phyloP scores from a whole-genome alignment of 441 rosid genomes.

The Capsella rubella region DNA sequence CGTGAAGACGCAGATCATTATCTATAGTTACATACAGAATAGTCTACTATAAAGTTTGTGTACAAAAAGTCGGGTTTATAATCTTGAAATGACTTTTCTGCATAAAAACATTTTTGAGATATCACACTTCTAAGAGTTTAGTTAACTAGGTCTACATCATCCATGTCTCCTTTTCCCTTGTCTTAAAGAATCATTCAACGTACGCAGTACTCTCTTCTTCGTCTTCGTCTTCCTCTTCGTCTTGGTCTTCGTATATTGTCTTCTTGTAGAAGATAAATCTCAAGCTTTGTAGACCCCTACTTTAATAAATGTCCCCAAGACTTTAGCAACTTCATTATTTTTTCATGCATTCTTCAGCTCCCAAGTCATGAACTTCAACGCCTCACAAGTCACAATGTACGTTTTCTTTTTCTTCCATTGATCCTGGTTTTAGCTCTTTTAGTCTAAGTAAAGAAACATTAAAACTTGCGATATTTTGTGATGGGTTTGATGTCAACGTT shows the following conservation, averaged over 20 bases:
- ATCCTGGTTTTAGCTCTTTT: background rate
- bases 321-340: background rate
- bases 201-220: no score
- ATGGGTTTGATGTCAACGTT: conserved; percentile 24
- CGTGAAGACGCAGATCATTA: no score
- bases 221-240: no score
- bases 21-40: background rate
- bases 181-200: no score
- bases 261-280: no score
- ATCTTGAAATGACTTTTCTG: background rate
- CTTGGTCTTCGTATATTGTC: no score
- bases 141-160: no score
- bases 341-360: conserved; percentile 12
- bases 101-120: no score
- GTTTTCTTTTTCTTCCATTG: background rate
- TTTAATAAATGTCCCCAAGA: background rate
- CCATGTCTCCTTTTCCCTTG: no score
- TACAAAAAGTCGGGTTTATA: background rate
- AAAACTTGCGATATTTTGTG: background rate
- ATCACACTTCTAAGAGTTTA: no score
- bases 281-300: no score
- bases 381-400: conserved; percentile 21
- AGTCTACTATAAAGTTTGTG: background rate
- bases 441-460: background rate
- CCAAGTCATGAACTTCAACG: conserved; percentile 20